Evolutionary conservation across 345 rosid genomes (phyloP), one percentile per base, ranked within the genome.

Genomic region (Citrus maxima): DNA sequence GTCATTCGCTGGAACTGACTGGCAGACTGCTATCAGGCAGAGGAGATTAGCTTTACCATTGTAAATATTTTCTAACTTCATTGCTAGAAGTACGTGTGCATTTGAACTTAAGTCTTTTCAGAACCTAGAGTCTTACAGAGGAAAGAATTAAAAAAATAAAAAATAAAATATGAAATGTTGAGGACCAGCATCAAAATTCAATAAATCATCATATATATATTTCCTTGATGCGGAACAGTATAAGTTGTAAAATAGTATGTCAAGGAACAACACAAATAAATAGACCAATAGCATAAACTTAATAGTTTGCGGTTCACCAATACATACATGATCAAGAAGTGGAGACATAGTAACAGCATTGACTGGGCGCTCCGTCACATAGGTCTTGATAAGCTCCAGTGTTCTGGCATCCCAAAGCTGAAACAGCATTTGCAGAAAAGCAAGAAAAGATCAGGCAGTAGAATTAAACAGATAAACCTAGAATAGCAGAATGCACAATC

Each of bases 301-400:
- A 74, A 16, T 62, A 30, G 5, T 64, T 51, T 49, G 49, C 14
- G 34, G 34, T 69, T 64, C 35, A 54, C 38, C 22, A n/a, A 32
- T 60, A 79, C 93, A 77, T 88, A 94, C 99, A 87, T 97, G 99
- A 85, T 94, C 83, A 59, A 97, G 93, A 80, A 94, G 89, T 8
- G 98, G 99, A 81, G 99, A 97, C 97, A 97, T 89, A 38, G 98
- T 73, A 42, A 97, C 99, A 66, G 99, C 99, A 81, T 97, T 97
- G 61, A 97, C 99, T 0, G 99, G 99, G n/a, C 97, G 90, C 66
- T 87, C 98, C 3, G 98, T 90, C 66, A 73, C 87, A 82, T 93
- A 97, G 62, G 93, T 94, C 90, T 97, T 94, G 77, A 97, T 87
- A 37, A 97, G 98, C 59, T 95, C 85, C 89, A 97, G 84, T 0